Percentiles rank a stretch among this genome's conserved stretches.
These are phyloP conservation scores for Blastobotrys peoriensis DNA, from an alignment of 805 yeast genomes.

Conservation along the genomic window DNA sequence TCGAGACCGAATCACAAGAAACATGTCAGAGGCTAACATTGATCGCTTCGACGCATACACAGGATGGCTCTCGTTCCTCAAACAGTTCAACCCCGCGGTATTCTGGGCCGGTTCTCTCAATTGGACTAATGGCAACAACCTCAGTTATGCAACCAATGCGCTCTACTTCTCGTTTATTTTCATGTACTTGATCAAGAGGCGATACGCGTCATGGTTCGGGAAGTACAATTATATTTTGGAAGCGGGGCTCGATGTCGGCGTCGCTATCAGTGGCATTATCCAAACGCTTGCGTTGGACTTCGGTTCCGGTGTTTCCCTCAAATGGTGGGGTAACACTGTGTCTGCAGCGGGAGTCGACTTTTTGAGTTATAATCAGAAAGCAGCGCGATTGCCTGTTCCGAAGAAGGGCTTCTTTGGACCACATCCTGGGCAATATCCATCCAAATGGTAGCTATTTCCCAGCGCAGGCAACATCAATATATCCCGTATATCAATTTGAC, in stretches of 20 bases:
- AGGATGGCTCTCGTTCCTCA: too few relatives aligned
- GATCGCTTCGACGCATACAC: too few relatives aligned
- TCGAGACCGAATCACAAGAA: too few relatives aligned
- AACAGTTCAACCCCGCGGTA: constrained; percentile 40
- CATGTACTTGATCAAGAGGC: constrained; percentile 39
- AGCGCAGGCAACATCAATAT: too few relatives aligned
- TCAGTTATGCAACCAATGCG: constrained; percentile 39
- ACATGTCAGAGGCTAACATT: too few relatives aligned
- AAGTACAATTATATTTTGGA: constrained; percentile 46
- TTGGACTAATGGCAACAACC: constrained; percentile 37
- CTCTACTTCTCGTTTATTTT: constrained; percentile 37
- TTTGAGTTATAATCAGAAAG: constrained; percentile 5
- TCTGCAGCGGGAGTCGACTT: constrained; percentile 13
- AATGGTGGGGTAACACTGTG: constrained; percentile 45
- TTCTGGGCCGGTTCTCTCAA: constrained; percentile 40
- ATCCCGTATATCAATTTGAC: too few relatives aligned
- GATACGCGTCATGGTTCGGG: constrained; percentile 47
- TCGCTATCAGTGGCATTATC: constrained; percentile 42
- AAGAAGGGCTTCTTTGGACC: constrained; percentile 17
- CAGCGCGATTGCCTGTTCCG: constrained; percentile 15
- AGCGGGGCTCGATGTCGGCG: constrained; percentile 45
- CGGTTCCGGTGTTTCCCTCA: constrained; percentile 19
- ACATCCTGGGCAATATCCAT: background rate
- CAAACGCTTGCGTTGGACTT: constrained; percentile 39
- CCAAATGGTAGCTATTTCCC: too few relatives aligned